Percentiles rank a stretch among this genome's conserved stretches.
Evolutionary conservation across 208 protist species (phyloP).

Genomic region (Crithidia bombi): DNA sequence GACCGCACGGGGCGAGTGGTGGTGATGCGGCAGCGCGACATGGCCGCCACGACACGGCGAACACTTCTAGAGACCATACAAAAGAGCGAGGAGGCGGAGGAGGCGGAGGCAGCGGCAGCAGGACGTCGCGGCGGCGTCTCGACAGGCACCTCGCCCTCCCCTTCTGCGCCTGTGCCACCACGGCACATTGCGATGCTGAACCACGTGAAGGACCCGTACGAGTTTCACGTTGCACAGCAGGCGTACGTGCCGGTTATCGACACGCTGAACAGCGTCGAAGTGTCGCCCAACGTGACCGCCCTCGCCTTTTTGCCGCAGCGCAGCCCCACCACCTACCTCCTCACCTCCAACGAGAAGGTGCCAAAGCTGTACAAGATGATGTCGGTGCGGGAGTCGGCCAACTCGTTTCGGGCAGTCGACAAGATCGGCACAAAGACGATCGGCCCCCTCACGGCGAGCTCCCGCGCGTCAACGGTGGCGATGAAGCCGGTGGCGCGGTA

Average conservation of each 20-base stretch:
- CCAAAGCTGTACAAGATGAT: conserved; percentile 88
- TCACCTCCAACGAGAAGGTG: conserved; percentile 87
- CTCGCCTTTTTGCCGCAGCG: conserved; percentile 77
- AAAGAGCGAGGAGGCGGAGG: conserved; percentile 25
- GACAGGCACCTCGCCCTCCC: neutral
- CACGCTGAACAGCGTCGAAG: conserved; percentile 85
- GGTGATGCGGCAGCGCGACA: conserved; percentile 65
- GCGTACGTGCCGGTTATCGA: conserved; percentile 88
- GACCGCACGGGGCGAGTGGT: conserved; percentile 75
- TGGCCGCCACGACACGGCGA: conserved; percentile 29
- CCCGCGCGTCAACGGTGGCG: conserved; percentile 45
- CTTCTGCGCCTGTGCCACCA: neutral
- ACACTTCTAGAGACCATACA: conserved; percentile 33
- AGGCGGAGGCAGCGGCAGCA: conserved; percentile 16
- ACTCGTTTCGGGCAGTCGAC: conserved; percentile 71
- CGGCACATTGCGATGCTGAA: conserved; percentile 21
- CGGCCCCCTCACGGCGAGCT: conserved; percentile 50
- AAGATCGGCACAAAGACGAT: conserved; percentile 59
- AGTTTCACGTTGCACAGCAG: conserved; percentile 68
- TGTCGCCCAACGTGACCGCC: conserved; percentile 73
- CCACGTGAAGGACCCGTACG: conserved; percentile 50
- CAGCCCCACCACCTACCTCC: conserved; percentile 65
- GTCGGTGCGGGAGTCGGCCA: conserved; percentile 58
- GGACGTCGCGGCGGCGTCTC: neutral
- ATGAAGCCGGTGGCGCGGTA: conserved; percentile 81